Conservation (phyloP, 768 basidiomycete genomes). For the Tricholoma furcatifolium region DNA sequence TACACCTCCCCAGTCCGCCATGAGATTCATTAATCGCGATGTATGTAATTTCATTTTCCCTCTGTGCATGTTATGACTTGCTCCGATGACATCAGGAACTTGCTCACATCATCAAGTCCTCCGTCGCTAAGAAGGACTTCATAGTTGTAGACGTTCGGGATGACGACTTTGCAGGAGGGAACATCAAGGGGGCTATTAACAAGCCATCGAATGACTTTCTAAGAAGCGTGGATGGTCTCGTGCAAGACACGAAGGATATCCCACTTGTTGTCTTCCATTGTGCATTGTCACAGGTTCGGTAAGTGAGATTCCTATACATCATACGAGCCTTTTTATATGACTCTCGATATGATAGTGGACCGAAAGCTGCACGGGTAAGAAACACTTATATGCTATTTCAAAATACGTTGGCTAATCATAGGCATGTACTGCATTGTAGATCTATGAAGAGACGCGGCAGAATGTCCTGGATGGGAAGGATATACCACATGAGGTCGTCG, state of each 20-base stretch:
- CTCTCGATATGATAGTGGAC: constrained; percentile 49
- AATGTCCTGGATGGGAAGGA: constrained; percentile 43
- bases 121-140: constrained; percentile 62
- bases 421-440: constrained; percentile 34
- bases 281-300: constrained; percentile 75
- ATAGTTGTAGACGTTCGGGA: constrained; percentile 85
- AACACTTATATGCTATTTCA: background rate
- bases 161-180: constrained; percentile 75
- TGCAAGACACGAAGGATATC: constrained; percentile 59
- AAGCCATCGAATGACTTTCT: constrained; percentile 63
- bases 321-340: background rate
- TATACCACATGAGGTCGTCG: constrained; percentile 51
- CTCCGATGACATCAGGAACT: constrained; percentile 51
- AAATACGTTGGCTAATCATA: background rate
- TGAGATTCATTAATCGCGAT: constrained; percentile 22
- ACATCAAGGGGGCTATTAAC: constrained; percentile 66
- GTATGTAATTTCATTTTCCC: constrained; percentile 8
- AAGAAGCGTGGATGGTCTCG: constrained; percentile 53
- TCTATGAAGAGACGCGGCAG: constrained; percentile 64
- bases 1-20: background rate
- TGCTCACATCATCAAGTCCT: constrained; percentile 65
- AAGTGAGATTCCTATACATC: constrained; percentile 22
- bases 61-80: background rate
- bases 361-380: constrained; percentile 71
- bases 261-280: constrained; percentile 78